These are phyloP conservation scores for Fusarium citri DNA, from an alignment of 2,329 filamentous ascomycete genomes.

Conservation along the genomic window DNA sequence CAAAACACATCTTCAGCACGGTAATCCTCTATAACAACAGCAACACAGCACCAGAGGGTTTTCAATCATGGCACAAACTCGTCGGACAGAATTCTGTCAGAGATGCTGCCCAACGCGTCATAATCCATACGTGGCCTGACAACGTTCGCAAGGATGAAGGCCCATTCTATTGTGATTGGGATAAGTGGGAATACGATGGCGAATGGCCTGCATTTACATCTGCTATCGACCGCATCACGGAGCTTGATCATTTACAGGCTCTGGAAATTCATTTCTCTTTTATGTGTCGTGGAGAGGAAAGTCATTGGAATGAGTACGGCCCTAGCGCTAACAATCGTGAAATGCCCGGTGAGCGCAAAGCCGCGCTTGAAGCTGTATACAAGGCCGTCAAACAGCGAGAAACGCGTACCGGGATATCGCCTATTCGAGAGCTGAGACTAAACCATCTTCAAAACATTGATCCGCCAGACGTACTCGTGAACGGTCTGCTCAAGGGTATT, in stretches of 20 bases:
- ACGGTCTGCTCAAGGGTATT: background rate
- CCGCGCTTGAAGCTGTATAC: background rate
- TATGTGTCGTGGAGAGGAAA: background rate
- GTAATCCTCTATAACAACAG: background rate
- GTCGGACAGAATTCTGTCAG: background rate
- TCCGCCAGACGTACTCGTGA: background rate
- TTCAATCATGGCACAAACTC: background rate
- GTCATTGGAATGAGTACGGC: too few relatives aligned
- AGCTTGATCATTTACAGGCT: background rate
- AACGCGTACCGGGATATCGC: accelerated
- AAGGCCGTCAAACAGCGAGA: background rate
- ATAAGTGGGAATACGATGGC: background rate
- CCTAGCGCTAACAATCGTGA: background rate
- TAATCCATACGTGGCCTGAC: background rate
- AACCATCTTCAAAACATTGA: background rate
- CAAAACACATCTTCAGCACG: background rate
- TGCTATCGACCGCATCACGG: background rate
- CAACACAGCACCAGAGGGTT: background rate
- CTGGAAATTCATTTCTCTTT: background rate
- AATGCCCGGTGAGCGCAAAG: background rate
- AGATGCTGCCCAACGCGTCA: background rate
- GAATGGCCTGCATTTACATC: background rate
- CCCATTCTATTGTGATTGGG: background rate
- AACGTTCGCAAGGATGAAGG: background rate
- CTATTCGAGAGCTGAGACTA: background rate